Percentiles rank a stretch among this genome's conserved stretches.
Conservation (phyloP, 2,329 filamentous ascomycete genomes). For the Pyricularia pennisetigena region DNA sequence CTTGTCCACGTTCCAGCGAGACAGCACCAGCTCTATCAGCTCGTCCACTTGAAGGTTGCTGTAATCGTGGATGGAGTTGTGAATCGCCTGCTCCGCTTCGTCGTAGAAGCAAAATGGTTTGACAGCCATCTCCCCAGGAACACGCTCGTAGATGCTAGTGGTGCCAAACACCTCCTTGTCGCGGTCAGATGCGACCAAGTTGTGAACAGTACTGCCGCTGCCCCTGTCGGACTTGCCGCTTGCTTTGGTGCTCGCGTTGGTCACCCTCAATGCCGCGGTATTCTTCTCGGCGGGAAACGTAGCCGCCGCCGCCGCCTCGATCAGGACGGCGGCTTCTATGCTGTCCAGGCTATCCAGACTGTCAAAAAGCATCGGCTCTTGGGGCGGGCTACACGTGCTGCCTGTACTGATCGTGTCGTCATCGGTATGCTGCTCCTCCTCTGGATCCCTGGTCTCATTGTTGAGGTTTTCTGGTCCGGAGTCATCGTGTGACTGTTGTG, state of each 20-base stretch:
- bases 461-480: not conserved
- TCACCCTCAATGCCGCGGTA: not conserved
- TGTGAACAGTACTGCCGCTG: not conserved
- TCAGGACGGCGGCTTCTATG: not conserved
- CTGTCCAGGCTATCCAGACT: not conserved
- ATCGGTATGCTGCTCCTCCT: not conserved
- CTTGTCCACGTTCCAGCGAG: not conserved
- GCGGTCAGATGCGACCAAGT: not conserved
- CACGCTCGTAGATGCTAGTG: not conserved
- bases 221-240: not conserved
- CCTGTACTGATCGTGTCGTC: not conserved
- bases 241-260: not conserved
- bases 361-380: not conserved
- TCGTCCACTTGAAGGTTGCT: not conserved
- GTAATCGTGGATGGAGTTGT: not conserved
- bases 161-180: not conserved
- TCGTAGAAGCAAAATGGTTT: not conserved
- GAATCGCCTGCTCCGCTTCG: too few species aligned
- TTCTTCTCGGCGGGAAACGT: not conserved
- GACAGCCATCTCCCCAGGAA: not conserved
- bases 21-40: not conserved
- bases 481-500: not conserved
- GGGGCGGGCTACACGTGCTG: not conserved
- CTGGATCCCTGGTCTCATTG: not conserved
- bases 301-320: not conserved